phyloP scores from a whole-genome alignment of 2,329 filamentous ascomycete species.

The Venturia oleaginea region DNA sequence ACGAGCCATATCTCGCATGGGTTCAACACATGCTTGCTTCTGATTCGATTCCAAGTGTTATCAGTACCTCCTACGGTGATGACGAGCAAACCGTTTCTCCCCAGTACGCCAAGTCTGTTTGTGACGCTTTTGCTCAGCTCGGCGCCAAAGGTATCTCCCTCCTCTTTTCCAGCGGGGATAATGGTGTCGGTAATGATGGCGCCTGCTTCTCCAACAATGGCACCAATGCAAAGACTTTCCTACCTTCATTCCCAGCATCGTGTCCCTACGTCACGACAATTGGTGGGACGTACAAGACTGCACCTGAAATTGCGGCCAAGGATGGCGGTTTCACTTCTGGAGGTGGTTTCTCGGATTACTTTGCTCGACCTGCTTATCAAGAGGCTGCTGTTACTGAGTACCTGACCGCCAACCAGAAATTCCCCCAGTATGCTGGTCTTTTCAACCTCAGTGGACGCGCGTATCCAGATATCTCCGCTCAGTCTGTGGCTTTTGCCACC shows the following conservation, averaged over 20 bases:
- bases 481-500: slow-evolving; percentile 6
- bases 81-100: slow-evolving; percentile 31
- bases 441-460: slow-evolving; percentile 14
- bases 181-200: slow-evolving; percentile 24
- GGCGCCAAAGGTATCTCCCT: slow-evolving; percentile 32
- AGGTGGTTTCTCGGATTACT: slow-evolving; percentile 38
- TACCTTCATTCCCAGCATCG: slow-evolving; percentile 37
- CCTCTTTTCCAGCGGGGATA: slow-evolving; percentile 32
- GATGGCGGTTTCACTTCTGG: slow-evolving; percentile 20
- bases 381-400: slow-evolving; percentile 10
- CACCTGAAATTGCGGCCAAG: slow-evolving; percentile 21
- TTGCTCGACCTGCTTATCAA: slow-evolving; percentile 20
- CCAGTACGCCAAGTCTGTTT: slow-evolving; percentile 30
- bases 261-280: slow-evolving; percentile 41
- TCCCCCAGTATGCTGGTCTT: slow-evolving; percentile 6
- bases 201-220: slow-evolving; percentile 37
- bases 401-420: slow-evolving; percentile 3
- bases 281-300: slow-evolving; percentile 22
- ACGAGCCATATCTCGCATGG: slow-evolving; percentile 38
- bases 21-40: slow-evolving; percentile 28
- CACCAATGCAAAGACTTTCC: slow-evolving; percentile 27
- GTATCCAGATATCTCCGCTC: slow-evolving; percentile 16
- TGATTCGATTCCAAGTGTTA: slow-evolving; percentile 28
- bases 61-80: slow-evolving; percentile 32
- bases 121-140: slow-evolving; percentile 31